phyloP scores from a whole-genome alignment of 2,329 filamentous ascomycete genomes.

The Triangularia setosa region DNA sequence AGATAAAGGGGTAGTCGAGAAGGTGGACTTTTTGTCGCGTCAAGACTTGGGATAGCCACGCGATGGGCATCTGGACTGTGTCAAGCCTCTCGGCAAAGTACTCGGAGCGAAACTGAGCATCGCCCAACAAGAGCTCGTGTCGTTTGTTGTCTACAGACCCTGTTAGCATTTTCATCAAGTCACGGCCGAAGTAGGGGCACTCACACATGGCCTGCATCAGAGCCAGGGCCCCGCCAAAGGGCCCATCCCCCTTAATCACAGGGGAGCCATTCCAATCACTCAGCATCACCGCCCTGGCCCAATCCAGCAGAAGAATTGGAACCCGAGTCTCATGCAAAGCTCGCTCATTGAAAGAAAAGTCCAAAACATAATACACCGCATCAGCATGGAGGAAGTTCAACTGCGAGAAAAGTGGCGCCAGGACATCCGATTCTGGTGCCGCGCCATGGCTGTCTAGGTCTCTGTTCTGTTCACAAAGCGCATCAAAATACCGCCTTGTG shows the following conservation, averaged over 20 bases:
- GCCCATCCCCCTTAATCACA: slow-evolving; percentile 63
- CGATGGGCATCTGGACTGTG: slow-evolving; percentile 66
- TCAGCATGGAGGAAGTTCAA: slow-evolving; percentile 49
- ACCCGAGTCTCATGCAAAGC: slow-evolving; percentile 54
- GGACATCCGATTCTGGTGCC: slow-evolving; percentile 40
- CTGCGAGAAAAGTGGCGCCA: slow-evolving; percentile 48
- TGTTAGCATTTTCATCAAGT: slow-evolving; percentile 4
- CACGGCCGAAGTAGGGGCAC: slow-evolving; percentile 29
- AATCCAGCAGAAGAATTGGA: slow-evolving; percentile 60
- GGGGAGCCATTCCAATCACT: slow-evolving; percentile 77
- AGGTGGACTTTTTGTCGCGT: slow-evolving; percentile 67
- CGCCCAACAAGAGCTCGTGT: slow-evolving; percentile 59
- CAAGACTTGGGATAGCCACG: slow-evolving; percentile 61
- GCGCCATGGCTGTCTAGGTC: slow-evolving; percentile 28
- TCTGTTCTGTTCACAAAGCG: slow-evolving; percentile 38
- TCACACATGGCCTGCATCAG: slow-evolving; percentile 70
- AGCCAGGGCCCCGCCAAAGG: slow-evolving; percentile 73
- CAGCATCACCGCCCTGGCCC: slow-evolving; percentile 70
- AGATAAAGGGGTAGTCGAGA: slow-evolving; percentile 76
- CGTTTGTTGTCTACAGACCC: slow-evolving; percentile 55
- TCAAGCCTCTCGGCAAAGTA: slow-evolving; percentile 75
- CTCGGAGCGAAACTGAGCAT: slow-evolving; percentile 69
- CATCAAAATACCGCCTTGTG: slow-evolving; percentile 48
- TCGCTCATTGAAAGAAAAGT: slow-evolving; percentile 49
- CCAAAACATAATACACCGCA: slow-evolving; percentile 42